Evolutionary conservation across 108 stramenopile species (phyloP), one percentile per base, ranked within the genome.

Genomic region (Discostella pseudostelligera): DNA sequence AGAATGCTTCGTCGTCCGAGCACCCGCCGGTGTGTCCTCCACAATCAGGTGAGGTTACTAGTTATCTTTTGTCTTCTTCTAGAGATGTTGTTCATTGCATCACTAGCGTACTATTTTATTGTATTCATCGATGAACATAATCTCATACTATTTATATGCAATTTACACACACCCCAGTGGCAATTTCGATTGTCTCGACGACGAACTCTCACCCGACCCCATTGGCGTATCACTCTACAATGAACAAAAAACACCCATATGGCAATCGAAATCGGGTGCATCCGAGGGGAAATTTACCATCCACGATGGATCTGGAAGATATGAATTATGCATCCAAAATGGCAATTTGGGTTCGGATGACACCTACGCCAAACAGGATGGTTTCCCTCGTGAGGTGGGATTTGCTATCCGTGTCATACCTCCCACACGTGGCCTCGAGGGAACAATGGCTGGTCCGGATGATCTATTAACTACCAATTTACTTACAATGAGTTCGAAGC

Each of bases 321-420:
- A 70, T 63, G 76, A 59, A 22, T 53, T 90, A 3, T 90, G 88
- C 49, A 81, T 90, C 57, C 81, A 81, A 57, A 87, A 83, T 51
- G 81, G 83, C 43, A 51, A 42, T 28, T 24, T 59, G 20, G 81
- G 81, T 9, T 75, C 80, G 17, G 83, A 82, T 32, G 81, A 83
- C 36, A 70, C 64, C 56, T 65, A 54, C 4, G 68, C 74, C 21
- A 59, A 60, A 14, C 65, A 74, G 25, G 77, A 83, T 55, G 76
- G 57, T 0, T 51, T 36, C 24, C 60, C 62, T 69, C 48, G 71
- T 32, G 56, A 58, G 29, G 67, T 92, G 14, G 87, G 90, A 22
- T 92, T 87, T 58, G 77, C 78, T 24, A 35, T 88, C 35, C 87
- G 84, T 8, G 76, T 88, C 13, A 29, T 49, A 1, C 54, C 69